Evolutionary conservation across 2,329 filamentous ascomycete species (phyloP).

Genomic region (Fusarium oxysporum): DNA sequence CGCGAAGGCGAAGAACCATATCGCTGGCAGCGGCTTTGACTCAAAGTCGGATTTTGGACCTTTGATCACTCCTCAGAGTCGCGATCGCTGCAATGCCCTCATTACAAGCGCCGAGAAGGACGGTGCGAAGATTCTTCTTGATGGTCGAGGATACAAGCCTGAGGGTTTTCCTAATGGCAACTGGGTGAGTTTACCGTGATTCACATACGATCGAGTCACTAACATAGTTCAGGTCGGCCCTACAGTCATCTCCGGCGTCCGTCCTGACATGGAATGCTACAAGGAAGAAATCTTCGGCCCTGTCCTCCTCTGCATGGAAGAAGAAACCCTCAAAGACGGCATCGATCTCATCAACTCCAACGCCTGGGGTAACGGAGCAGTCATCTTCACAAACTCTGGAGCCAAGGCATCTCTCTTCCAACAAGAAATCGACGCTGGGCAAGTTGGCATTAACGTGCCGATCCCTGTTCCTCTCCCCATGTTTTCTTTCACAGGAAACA

Average conservation of each 20-base stretch:
- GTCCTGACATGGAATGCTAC: constrained; percentile 81
- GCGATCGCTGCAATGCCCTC: constrained; percentile 76
- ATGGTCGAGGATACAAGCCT: constrained; percentile 79
- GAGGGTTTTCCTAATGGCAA: constrained; percentile 75
- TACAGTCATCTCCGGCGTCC: constrained; percentile 82
- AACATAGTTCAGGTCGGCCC: constrained; percentile 64
- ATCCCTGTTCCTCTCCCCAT: constrained; percentile 75
- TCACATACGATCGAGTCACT: rapidly evolving
- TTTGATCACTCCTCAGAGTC: constrained; percentile 79
- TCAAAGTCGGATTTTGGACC: constrained; percentile 79
- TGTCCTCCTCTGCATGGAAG: constrained; percentile 80
- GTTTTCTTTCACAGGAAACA: constrained; percentile 77
- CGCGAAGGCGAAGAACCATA: constrained; percentile 74
- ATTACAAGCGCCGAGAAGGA: constrained; percentile 80
- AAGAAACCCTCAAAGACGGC: constrained; percentile 78
- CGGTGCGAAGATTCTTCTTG: constrained; percentile 79
- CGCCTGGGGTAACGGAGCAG: constrained; percentile 83
- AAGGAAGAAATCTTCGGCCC: constrained; percentile 85
- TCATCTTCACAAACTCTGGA: constrained; percentile 81
- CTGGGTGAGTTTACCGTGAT: constrained; percentile 56
- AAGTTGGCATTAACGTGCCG: constrained; percentile 83
- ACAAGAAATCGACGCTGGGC: constrained; percentile 81
- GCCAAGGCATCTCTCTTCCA: constrained; percentile 79
- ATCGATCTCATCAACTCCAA: constrained; percentile 82
- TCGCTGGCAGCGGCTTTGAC: constrained; percentile 81